Base-by-base conservation (phyloP, 805 yeast genomes). In the Starmerella vitae region DNA sequence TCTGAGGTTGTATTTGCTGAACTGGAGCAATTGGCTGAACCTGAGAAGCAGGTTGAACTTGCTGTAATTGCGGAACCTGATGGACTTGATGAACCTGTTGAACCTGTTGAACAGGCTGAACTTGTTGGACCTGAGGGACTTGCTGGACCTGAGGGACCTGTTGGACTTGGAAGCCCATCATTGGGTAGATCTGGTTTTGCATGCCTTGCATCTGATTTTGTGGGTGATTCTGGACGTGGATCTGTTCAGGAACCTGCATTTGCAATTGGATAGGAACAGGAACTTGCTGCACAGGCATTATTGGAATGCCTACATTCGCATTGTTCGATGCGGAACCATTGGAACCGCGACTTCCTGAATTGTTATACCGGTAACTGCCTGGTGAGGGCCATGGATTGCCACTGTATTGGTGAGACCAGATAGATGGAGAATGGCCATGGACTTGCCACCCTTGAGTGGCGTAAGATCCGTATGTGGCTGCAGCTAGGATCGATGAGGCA, bases 321-420 rank as follows among this genome's bases (percentile, higher is more conserved):
- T n/a, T n/a, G n/a, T n/a, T n/a, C n/a, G n/a, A n/a, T n/a, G n/a
- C n/a, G n/a, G n/a, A n/a, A n/a, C n/a, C n/a, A n/a, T n/a, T n/a
- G n/a, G n/a, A n/a, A n/a, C n/a, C n/a, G n/a, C n/a, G n/a, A n/a
- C n/a, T n/a, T n/a, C n/a, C n/a, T n/a, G n/a, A n/a, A n/a, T n/a
- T n/a, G n/a, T n/a, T n/a, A n/a, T n/a, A n/a, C n/a, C 15, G 12
- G 20, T 17, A 27, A 25, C 5, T 7, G 18, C 31, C 21, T 18
- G 31, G 4, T n/a, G 32, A 5, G 6, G 46, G 46, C 46, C 43
- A 39, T 19, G 34, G 25, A 19, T 29, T 25, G 22, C 42, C 39
- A 24, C 21, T 29, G 24, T 46, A 49, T 34, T 44, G 38, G n/a
- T 36, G 44, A 13, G 47, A 44, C 50, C 50, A 46, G 24, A 46